Percentiles rank a stretch among this genome's conserved stretches.
Evolutionary conservation across 495 filamentous ascomycete genomes (phyloP).

Genomic region (Penicillium turbatum): DNA sequence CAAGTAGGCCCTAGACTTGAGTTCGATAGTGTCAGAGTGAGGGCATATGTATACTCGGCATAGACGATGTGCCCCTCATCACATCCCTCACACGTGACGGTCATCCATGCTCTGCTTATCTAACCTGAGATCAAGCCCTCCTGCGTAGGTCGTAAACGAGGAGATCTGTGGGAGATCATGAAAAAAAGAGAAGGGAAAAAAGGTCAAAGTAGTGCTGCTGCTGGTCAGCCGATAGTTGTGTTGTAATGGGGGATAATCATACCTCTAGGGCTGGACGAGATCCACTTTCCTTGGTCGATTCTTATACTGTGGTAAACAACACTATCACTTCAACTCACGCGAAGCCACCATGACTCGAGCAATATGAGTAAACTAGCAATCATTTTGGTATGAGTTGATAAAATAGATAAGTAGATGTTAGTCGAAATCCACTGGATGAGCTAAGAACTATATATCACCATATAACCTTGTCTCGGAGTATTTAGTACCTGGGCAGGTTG

Average conservation of each 20-base stretch:
- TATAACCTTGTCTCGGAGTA: conserved; percentile 10
- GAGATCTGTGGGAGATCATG: neutral
- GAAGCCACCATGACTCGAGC: neutral
- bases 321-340: neutral
- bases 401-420: neutral
- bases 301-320: neutral
- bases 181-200: neutral
- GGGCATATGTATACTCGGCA: neutral
- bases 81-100: conserved; percentile 16
- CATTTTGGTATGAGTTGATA: neutral
- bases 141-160: neutral
- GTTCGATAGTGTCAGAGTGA: conserved; percentile 6
- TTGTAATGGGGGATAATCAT: too few relatives aligned
- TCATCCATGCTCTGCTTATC: conserved; percentile 7
- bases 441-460: conserved; percentile 13
- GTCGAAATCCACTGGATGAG: neutral
- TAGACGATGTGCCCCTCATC: conserved; percentile 20
- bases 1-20: neutral
- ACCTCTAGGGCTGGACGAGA: neutral
- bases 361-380: neutral
- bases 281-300: neutral
- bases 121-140: conserved; percentile 1
- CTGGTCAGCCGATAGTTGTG: too few relatives aligned
- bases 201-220: neutral
- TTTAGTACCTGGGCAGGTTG: conserved; percentile 4